Evolutionary conservation across 1,139 yeast species (phyloP), one percentile per base, ranked within the genome.

Genomic region (Taphrina deformans): DNA sequence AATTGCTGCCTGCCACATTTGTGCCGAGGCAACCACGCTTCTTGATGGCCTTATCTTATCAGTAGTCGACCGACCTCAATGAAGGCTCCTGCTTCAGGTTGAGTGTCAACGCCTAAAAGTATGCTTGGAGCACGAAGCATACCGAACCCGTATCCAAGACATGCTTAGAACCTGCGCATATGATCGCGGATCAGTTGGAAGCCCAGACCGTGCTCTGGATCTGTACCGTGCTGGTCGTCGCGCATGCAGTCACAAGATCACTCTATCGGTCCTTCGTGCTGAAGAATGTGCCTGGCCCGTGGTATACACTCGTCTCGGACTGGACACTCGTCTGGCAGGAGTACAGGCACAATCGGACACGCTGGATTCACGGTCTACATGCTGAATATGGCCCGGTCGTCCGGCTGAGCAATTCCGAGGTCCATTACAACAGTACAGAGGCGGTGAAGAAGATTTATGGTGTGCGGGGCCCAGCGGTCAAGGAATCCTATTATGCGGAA

Each of bases 361-460:
- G 21, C 4, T 55, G 50, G 26, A 82, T 86, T 1, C 82, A 85
- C 65, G 64, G 73, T 1, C 75, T 86, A 66, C 93, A 87, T 70
- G 67, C 74, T 55, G 73, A 76, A 67, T 85, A 85, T 69, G 92
- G 92, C 0, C 79, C 83, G 0, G 79, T 87, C 7, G 86, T 87
- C 9, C 76, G 88, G 12, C 73, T 87, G 16, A 80, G 86, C 0
- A 91, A 92, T 1, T 74, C 77, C 26, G 90, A 86, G 70, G 77
- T 87, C 23, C 85, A 88, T 62, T 80, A 86, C 48, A 79, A 83
- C 62, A 86, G 86, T 18, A 78, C 80, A 6, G 79, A 79, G 51
- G 82, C 78, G 68, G 71, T 85, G 59, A 82, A 80, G 70, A 85
- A 84, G 46, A 80, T 87, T 24, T 87, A 87, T 72, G 75, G 82